These are phyloP conservation scores for Polytrichum formosum DNA, from an alignment of 225 moss, liverwort and hornwort species.

Conservation along the genomic window DNA sequence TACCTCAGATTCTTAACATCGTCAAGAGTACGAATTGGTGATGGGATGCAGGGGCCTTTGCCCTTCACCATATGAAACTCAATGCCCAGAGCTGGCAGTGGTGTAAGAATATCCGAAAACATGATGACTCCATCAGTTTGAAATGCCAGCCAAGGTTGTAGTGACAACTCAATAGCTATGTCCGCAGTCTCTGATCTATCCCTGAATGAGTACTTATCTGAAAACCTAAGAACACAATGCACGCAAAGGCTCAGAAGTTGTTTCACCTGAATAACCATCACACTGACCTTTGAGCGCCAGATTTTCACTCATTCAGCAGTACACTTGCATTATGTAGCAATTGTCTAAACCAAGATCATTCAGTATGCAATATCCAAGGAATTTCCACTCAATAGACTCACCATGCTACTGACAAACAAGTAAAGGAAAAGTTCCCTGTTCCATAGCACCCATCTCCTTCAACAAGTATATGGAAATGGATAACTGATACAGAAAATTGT, in stretches of 20 bases:
- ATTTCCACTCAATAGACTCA: no score
- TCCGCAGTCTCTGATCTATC: slow-evolving; percentile 86
- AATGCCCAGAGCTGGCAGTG: slow-evolving; percentile 87
- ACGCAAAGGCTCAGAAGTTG: not conserved
- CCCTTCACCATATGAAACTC: slow-evolving; percentile 95
- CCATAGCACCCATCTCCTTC: no score
- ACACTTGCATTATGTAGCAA: no score
- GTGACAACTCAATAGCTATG: slow-evolving; percentile 82
- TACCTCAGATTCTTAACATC: slow-evolving; percentile 47
- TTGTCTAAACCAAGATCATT: no score
- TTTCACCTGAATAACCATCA: not conserved
- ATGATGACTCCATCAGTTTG: slow-evolving; percentile 93
- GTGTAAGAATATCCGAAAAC: slow-evolving; percentile 96
- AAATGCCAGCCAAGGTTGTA: slow-evolving; percentile 93
- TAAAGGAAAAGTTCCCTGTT: no score
- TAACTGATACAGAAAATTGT: no score
- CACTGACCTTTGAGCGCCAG: no score
- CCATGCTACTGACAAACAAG: no score
- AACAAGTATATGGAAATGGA: no score
- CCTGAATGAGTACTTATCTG: slow-evolving; percentile 71
- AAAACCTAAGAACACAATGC: slow-evolving; percentile 20
- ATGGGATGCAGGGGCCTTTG: slow-evolving; percentile 79
- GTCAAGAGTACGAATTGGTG: slow-evolving; percentile 63
- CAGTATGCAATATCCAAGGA: no score
- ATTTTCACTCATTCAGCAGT: no score